A percentile compares a stretch with the other conserved stretches of the same genome.
Conservation (phyloP, 805 yeast species). For the Naumovozyma castellii region DNA sequence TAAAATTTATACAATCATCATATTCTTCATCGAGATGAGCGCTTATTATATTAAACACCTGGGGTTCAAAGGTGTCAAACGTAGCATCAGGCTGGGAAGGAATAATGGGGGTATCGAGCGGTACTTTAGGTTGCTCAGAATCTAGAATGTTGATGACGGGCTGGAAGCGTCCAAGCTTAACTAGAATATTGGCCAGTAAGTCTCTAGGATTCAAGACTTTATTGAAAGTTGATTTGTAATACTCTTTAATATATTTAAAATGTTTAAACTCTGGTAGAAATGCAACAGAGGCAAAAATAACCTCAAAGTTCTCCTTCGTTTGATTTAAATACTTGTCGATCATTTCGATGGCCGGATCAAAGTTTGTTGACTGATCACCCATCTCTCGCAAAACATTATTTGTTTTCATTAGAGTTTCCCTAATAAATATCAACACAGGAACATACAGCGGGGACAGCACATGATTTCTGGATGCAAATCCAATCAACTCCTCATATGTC, state of each 20-base stretch:
- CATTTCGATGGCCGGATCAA: background rate
- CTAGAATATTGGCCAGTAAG: background rate
- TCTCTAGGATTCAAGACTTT: background rate
- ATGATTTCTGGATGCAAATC: background rate
- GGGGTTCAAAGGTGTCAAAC: background rate
- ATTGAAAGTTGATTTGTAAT: no score
- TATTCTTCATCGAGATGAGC: background rate
- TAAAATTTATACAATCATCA: no score
- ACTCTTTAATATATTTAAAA: background rate
- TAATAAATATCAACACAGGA: background rate
- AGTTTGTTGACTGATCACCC: background rate
- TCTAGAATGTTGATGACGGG: no score
- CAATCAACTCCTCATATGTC: background rate
- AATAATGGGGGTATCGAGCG: background rate
- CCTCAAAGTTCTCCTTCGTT: conserved; percentile 1
- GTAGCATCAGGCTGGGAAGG: background rate
- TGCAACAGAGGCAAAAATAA: background rate
- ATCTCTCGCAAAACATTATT: background rate
- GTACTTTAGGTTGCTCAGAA: background rate
- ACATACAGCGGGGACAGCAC: background rate
- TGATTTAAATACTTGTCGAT: conserved; percentile 1
- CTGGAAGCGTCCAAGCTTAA: background rate
- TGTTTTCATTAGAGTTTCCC: background rate
- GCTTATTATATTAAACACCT: no score
- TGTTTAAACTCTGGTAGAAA: background rate